These are phyloP conservation scores for Zancudomyces culisetae DNA, from an alignment of 371 early-diverging fungal species.

Conservation along the genomic window DNA sequence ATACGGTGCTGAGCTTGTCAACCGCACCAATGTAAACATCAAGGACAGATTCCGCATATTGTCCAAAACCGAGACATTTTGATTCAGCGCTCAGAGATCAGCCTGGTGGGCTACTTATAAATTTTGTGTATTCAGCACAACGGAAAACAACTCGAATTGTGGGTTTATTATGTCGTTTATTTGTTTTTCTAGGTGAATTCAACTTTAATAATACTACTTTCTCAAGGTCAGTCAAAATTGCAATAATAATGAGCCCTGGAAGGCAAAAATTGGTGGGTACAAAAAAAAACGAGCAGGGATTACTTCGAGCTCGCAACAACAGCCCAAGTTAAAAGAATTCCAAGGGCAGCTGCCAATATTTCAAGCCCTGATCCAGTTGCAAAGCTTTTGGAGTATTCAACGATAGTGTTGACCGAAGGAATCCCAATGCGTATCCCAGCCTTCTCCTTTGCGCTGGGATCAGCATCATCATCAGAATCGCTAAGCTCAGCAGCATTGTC, in stretches of 20 bases:
- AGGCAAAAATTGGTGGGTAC: neutral
- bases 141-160: too few relatives aligned
- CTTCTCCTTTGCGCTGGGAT: neutral
- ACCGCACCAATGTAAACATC: neutral
- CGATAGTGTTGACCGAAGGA: neutral
- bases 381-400: neutral
- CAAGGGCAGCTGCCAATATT: neutral
- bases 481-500: too few relatives aligned
- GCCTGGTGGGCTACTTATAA: too few relatives aligned
- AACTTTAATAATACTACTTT: too few relatives aligned
- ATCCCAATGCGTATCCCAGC: neutral
- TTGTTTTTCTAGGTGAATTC: too few relatives aligned
- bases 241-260: too few relatives aligned
- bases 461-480: neutral
- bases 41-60: neutral
- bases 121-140: too few relatives aligned
- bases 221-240: too few relatives aligned
- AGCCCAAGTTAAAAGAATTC: neutral
- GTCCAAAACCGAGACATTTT: neutral
- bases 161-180: too few relatives aligned
- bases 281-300: neutral
- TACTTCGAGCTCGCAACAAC: neutral
- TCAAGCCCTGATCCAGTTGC: neutral
- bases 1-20: neutral
- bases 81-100: neutral